A percentile compares a stretch with the other conserved stretches of the same genome.
These are phyloP conservation scores for Gossypium trilobum DNA, from an alignment of 441 rosid genomes.

Conservation along the genomic window DNA sequence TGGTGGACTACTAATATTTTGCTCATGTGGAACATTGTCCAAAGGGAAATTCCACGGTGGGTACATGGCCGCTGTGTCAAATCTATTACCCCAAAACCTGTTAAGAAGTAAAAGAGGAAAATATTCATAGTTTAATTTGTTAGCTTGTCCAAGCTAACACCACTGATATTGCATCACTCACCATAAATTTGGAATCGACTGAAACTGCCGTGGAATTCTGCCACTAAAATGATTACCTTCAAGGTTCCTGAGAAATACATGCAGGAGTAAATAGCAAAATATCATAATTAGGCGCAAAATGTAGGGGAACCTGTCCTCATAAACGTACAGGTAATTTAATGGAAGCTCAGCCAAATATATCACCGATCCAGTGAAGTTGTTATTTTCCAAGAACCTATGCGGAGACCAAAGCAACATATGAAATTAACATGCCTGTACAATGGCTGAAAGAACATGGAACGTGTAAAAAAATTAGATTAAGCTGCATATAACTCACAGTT, in stretches of 20 bases:
- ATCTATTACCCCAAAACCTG: slow-evolving; percentile 81
- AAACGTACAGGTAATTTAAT: slow-evolving; percentile 62
- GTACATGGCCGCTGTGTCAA: slow-evolving; percentile 44
- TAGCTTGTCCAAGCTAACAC: background rate
- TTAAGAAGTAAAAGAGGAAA: slow-evolving; percentile 19
- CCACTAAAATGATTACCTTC: slow-evolving; percentile 79
- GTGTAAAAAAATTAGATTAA: slow-evolving; percentile 4
- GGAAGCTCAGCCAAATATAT: slow-evolving; percentile 67
- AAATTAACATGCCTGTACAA: slow-evolving; percentile 6
- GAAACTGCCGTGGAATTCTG: slow-evolving; percentile 72
- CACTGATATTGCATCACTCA: slow-evolving; percentile 25
- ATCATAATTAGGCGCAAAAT: slow-evolving; percentile 12
- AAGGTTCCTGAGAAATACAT: slow-evolving; percentile 52
- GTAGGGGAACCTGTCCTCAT: slow-evolving; percentile 10
- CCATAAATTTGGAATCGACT: slow-evolving; percentile 78
- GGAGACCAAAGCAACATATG: slow-evolving; percentile 4
- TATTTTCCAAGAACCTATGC: slow-evolving; percentile 74
- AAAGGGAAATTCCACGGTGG: slow-evolving; percentile 77
- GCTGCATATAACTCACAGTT: slow-evolving; percentile 50
- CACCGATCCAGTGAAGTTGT: slow-evolving; percentile 86
- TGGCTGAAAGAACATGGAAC: background rate
- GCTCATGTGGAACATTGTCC: slow-evolving; percentile 32
- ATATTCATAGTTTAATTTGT: background rate
- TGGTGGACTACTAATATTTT: slow-evolving; percentile 56
- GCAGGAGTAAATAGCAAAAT: slow-evolving; percentile 19